These are phyloP conservation scores for Hypoxylon rickii DNA, from an alignment of 495 filamentous ascomycete species.

Conservation along the genomic window DNA sequence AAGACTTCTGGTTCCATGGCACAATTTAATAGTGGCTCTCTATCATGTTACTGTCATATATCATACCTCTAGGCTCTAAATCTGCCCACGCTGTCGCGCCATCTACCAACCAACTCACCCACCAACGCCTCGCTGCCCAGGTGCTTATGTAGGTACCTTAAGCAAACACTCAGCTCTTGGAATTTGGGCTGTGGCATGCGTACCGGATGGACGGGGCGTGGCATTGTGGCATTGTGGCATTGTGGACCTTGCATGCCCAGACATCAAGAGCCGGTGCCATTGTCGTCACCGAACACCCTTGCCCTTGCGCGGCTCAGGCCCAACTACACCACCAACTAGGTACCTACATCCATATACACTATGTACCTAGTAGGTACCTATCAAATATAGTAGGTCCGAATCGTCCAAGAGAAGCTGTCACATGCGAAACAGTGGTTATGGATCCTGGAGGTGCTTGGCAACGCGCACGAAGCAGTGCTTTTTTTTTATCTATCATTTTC, in stretches of 20 bases:
- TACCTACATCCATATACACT: neutral
- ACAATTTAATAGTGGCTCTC: constrained; percentile 16
- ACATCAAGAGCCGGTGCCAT: constrained; percentile 14
- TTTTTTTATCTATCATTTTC: constrained; percentile 10
- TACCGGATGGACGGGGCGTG: neutral
- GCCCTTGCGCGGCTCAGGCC: too few relatives aligned
- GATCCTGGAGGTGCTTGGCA: constrained; percentile 24
- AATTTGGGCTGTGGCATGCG: neutral
- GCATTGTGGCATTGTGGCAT: constrained; percentile 13
- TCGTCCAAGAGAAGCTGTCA: neutral
- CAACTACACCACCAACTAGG: neutral
- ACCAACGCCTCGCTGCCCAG: neutral
- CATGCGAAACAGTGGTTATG: constrained; percentile 32
- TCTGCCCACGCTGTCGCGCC: too few relatives aligned
- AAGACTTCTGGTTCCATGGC: constrained; percentile 11
- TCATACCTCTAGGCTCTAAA: too few relatives aligned
- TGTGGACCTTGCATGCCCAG: constrained; percentile 11
- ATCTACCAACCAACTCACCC: neutral
- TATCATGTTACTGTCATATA: neutral
- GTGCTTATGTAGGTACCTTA: neutral
- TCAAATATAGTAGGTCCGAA: neutral
- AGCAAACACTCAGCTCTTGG: neutral
- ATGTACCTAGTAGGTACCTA: neutral
- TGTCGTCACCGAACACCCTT: constrained; percentile 16
- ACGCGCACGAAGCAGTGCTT: constrained; percentile 19